These are phyloP conservation scores for Inonotus hispidus DNA, from an alignment of 1,284 basidiomycete species.

Conservation along the genomic window DNA sequence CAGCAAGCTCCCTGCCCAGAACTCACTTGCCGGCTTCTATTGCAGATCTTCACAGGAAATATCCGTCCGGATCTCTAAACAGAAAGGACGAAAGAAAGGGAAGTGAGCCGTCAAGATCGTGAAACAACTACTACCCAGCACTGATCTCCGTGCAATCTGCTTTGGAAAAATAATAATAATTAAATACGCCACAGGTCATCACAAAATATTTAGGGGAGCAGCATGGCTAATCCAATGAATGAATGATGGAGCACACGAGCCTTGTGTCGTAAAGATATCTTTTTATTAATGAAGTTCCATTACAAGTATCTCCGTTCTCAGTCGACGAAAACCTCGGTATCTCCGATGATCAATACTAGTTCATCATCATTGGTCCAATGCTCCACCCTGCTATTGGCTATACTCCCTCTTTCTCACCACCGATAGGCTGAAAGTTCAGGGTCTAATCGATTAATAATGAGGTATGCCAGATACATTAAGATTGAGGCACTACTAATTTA, in stretches of 20 bases:
- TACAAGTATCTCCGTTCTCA: background rate
- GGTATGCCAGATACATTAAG: background rate
- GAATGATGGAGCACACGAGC: background rate
- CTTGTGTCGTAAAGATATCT: background rate
- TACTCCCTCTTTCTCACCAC: background rate
- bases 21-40: background rate
- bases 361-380: background rate
- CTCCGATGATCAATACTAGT: background rate
- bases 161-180: background rate
- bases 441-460: background rate
- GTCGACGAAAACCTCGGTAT: background rate
- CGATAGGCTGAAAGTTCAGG: background rate
- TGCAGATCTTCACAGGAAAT: background rate
- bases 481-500: too few relatives aligned
- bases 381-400: background rate
- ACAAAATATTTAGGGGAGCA: too few relatives aligned
- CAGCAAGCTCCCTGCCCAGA: background rate
- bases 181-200: too few relatives aligned
- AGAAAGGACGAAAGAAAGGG: background rate
- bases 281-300: background rate
- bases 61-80: background rate
- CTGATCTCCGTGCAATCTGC: conserved; percentile 3
- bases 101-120: background rate
- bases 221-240: too few relatives aligned
- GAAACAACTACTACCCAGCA: background rate